A percentile compares a stretch with the other conserved stretches of the same genome.
phyloP scores from a whole-genome alignment of 306 rosid species.

The Corylus avellana region DNA sequence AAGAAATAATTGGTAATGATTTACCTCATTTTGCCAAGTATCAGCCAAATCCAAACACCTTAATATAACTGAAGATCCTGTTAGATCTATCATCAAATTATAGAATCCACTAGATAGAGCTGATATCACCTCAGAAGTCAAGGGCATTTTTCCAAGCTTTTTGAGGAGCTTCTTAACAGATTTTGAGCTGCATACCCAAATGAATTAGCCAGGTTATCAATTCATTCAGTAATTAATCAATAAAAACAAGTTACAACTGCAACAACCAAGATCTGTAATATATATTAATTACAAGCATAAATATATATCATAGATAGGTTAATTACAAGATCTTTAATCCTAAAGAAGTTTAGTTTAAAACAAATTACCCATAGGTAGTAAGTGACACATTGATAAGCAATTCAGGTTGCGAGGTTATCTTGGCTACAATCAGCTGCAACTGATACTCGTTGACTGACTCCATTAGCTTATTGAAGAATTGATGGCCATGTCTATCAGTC shows the following conservation, averaged over 20 bases:
- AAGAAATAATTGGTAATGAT: no score
- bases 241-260: neutral
- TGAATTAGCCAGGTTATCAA: neutral
- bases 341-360: neutral
- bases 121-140: neutral
- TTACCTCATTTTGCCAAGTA: constrained; percentile 20
- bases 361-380: neutral
- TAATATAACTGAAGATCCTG: constrained; percentile 15
- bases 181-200: constrained; percentile 16
- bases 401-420: neutral
- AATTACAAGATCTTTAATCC: no score
- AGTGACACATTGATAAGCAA: neutral
- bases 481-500: constrained; percentile 3
- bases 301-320: no score
- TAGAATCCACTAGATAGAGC: neutral
- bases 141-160: constrained; percentile 10
- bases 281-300: no score
- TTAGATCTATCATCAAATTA: constrained; percentile 11
- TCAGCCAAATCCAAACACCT: constrained; percentile 17
- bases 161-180: constrained; percentile 24
- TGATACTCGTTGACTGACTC: neutral
- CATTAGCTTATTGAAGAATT: constrained; percentile 23
- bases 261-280: no score
- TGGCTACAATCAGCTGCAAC: constrained; percentile 6
- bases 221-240: neutral